Percentiles rank a stretch among this genome's conserved stretches.
phyloP scores from a whole-genome alignment of 2,329 filamentous ascomycete species.

The Ophiosphaerella herpotricha region DNA sequence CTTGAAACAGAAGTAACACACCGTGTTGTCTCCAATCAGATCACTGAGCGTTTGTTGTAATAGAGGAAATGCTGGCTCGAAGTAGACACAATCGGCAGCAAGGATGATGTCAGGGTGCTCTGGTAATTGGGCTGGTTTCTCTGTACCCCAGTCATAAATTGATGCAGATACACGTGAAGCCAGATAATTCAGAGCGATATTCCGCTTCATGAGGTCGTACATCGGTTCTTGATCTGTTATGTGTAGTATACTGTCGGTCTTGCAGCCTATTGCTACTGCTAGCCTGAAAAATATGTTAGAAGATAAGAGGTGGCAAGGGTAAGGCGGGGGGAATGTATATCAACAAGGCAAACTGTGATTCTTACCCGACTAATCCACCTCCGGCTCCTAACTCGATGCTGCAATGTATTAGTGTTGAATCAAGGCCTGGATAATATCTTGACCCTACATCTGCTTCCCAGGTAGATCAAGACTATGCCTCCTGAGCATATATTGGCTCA shows the following conservation, averaged over 20 bases:
- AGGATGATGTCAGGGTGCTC: conserved; percentile 78
- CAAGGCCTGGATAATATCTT: background rate
- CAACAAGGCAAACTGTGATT: background rate
- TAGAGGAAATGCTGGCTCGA: conserved; percentile 91
- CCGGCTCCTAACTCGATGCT: conserved; percentile 93
- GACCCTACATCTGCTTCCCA: conserved; percentile 70
- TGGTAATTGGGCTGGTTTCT: conserved; percentile 47
- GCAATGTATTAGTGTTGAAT: conserved; percentile 12
- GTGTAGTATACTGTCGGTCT: conserved; percentile 64
- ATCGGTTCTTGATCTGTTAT: conserved; percentile 90
- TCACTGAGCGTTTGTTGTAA: conserved; percentile 77
- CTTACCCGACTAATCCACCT: conserved; percentile 76
- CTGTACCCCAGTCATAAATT: conserved; percentile 76
- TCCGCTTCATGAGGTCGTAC: conserved; percentile 82
- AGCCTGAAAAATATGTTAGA: conserved; percentile 47
- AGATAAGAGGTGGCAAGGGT: background rate
- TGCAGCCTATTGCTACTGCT: conserved; percentile 62
- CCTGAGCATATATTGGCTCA: conserved; percentile 83
- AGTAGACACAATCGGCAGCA: conserved; percentile 97
- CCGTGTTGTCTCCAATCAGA: conserved; percentile 66
- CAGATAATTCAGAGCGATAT: conserved; percentile 81
- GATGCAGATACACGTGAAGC: conserved; percentile 65
- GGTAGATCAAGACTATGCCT: conserved; percentile 68
- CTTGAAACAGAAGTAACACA: conserved; percentile 94
- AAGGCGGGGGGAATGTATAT: background rate